Percentiles rank a stretch among this genome's conserved stretches.
Conservation (phyloP, 108 stramenopile species). For the Cyclotella choctawhatcheeana region DNA sequence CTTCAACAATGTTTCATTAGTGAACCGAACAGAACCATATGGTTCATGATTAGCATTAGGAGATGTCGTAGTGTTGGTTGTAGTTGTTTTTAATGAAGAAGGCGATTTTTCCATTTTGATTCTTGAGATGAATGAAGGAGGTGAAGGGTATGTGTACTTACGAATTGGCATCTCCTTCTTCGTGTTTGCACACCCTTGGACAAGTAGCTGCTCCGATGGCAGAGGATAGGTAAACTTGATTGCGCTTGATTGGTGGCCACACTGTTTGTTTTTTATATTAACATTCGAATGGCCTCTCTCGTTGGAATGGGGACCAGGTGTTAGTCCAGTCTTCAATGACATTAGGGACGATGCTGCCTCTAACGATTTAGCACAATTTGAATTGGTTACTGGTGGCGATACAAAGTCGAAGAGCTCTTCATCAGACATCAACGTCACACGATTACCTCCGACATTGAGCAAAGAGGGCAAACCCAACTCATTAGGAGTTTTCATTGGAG, state of each 20-base stretch:
- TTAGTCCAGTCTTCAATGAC: background rate
- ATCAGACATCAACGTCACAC: background rate
- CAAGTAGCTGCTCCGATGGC: background rate
- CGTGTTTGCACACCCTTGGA: background rate
- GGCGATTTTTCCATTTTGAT: background rate
- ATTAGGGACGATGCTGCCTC: background rate
- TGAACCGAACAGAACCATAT: background rate
- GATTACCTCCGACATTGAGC: background rate
- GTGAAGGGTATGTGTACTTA: background rate
- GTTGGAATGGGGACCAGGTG: background rate
- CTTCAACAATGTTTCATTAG: background rate
- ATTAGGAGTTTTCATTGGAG: conserved; percentile 1
- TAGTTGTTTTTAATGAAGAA: background rate
- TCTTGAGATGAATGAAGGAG: background rate
- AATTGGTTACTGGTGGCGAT: background rate
- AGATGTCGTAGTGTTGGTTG: background rate
- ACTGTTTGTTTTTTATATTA: no score
- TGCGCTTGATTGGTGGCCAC: background rate
- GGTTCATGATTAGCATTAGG: background rate
- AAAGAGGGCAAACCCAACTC: background rate
- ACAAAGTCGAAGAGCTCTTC: background rate
- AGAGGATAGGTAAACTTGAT: no score
- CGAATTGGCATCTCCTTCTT: background rate
- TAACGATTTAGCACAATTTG: background rate
- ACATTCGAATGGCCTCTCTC: no score